Base-by-base conservation (phyloP, 2,329 filamentous ascomycete species). In the Trichoderma hamatum region DNA sequence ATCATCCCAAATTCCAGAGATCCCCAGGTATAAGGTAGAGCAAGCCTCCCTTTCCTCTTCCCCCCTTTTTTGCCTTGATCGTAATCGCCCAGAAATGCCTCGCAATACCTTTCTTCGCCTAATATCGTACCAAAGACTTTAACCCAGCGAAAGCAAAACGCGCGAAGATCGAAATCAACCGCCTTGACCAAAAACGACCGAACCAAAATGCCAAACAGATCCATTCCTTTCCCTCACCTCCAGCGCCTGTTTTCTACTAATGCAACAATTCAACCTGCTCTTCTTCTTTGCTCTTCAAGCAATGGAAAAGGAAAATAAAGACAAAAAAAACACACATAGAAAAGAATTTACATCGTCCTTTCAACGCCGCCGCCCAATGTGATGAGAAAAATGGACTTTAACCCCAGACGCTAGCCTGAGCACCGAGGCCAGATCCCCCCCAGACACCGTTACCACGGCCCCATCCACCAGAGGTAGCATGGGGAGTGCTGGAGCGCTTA, bases 321-420 rank as follows among this genome's bases (percentile, higher is more conserved):
- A 39, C 9, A 55, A 30, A 36, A 58, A 59, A 30, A 30, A 30
- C 9, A n/a, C n/a, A n/a, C 39, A 43, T 19, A 19, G 6, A 43
- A 43, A 43, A 10, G 39, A 49, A 36, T 19, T 30, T 39, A 28
- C 52, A 64, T 32, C 60, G 32, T 39, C 49, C 51, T 49, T 62
- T 32, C 61, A 65, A 69, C 54, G 54, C 52, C 34, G 55, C 34
- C 30, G 52, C 51, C 39, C 39, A 43, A 69, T 49, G 43, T 63
- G 28, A 69, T 51, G 28, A 24, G 19, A 59, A 67, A 30, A 32
- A 34, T 32, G 7, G 3, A 5, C 11, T 32, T 65, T 90, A 97
- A 75, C 94, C 94, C 94, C 94, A 98, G 74, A 97, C 95, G 72
- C 93, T 96, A 72, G 94, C 94, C 79, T 96, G 93, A 71, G 94